A percentile compares a stretch with the other conserved stretches of the same genome.
phyloP scores from a whole-genome alignment of 176 grass and related monocot species.

The Lolium multiflorum region DNA sequence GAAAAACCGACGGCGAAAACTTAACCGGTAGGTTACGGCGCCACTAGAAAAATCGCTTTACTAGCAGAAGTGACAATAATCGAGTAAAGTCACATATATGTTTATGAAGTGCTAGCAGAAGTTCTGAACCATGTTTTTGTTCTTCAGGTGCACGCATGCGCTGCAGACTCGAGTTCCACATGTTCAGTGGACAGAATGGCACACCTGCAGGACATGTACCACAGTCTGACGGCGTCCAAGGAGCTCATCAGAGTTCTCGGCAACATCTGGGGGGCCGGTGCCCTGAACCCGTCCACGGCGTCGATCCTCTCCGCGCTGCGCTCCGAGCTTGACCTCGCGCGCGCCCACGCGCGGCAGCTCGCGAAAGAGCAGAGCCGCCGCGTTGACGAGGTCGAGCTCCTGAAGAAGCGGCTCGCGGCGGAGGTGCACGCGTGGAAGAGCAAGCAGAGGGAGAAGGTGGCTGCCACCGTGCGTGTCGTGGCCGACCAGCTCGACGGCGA shows the following conservation, averaged over 20 bases:
- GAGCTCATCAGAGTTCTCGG: slow-evolving; percentile 67
- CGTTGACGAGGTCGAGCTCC: neutral
- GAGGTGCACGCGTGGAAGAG: slow-evolving; percentile 62
- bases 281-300: slow-evolving; percentile 47
- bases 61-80: neutral
- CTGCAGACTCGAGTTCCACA: slow-evolving; percentile 19
- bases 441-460: slow-evolving; percentile 67
- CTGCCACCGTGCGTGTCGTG: slow-evolving; percentile 37
- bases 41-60: no score
- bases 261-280: slow-evolving; percentile 46
- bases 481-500: slow-evolving; percentile 62
- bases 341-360: slow-evolving; percentile 45
- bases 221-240: slow-evolving; percentile 62
- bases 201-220: slow-evolving; percentile 59
- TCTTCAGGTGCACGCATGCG: slow-evolving; percentile 33
- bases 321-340: slow-evolving; percentile 61
- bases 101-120: neutral
- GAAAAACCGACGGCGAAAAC: no score
- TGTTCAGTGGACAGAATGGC: slow-evolving; percentile 6
- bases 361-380: slow-evolving; percentile 19
- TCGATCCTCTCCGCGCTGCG: slow-evolving; percentile 68
- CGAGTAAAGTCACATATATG: neutral
- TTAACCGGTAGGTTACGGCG: no score
- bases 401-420: slow-evolving; percentile 28
- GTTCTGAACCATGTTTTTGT: neutral